Evolutionary conservation across 371 early-diverging fungal genomes (phyloP).

Genomic region (Circinella umbellata): DNA sequence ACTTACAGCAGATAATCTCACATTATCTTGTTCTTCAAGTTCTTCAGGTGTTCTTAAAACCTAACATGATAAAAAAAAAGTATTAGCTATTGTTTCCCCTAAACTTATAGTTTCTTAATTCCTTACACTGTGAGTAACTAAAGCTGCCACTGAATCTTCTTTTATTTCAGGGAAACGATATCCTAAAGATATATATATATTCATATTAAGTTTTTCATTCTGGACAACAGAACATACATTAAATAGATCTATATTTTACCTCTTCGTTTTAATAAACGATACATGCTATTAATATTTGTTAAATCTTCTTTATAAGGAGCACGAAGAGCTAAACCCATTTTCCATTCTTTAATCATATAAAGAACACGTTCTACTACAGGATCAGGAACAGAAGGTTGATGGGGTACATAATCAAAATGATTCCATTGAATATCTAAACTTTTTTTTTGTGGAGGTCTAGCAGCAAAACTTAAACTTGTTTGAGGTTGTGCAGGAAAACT

Average conservation of each 20-base stretch:
- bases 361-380: conserved; percentile 83
- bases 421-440: conserved; percentile 11
- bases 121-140: conserved; percentile 32
- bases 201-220: too few relatives aligned
- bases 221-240: too few relatives aligned
- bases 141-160: conserved; percentile 64
- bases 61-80: conserved; percentile 27
- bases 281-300: conserved; percentile 91
- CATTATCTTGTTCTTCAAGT: conserved; percentile 90
- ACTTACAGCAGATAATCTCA: conserved; percentile 85
- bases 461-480: conserved; percentile 5
- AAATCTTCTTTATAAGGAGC: conserved; percentile 91
- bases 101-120: background rate
- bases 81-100: background rate
- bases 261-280: conserved; percentile 82
- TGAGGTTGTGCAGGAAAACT: conserved; percentile 89
- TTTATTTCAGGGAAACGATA: conserved; percentile 88
- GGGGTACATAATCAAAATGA: conserved; percentile 30
- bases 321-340: conserved; percentile 76
- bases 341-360: conserved; percentile 94
- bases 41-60: conserved; percentile 86
- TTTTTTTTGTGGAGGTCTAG: background rate
- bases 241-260: conserved; percentile 31
- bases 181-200: conserved; percentile 38
- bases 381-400: conserved; percentile 41